Evolutionary conservation across 192 early-diverging fungal species (phyloP), one percentile per base, ranked within the genome.

Genomic region (Allomyces macrogynus): DNA sequence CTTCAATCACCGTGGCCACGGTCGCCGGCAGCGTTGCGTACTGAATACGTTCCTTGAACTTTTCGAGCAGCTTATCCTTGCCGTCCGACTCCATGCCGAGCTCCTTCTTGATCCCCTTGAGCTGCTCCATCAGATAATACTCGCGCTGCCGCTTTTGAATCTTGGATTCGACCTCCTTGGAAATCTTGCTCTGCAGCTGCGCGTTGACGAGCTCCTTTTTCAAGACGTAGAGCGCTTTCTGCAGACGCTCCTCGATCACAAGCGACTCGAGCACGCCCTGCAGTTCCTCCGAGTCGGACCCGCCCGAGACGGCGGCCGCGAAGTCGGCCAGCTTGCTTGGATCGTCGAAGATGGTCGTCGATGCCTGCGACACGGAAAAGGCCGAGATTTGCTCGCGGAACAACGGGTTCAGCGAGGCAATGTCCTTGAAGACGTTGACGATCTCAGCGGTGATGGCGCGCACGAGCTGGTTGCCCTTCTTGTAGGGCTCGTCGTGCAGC

Each of bases 91-190:
- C 96, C 42, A 99, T 82, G 12, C 96, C 96, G 20, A 99, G 80
- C 75, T 99, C 93, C 79, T 94, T 95, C 75, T 99, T 99, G 74
- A 99, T 99, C 1, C 93, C 93, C 76, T 95, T 97, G 67, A 99
- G 81, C 74, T 99, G 96, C 77, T 99, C 96, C 92, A 95, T 96
- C 73, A 99, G 74, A 67, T 93, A 99, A 77, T 93, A 99, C 74
- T 99, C 96, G 68, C 95, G 90, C 78, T 99, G 91, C 24, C 93
- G 82, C 67, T 93, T 86, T 4, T 89, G 90, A 68, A 99, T 99
- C 78, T 97, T 97, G 66, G 87, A 87, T 72, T 99, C 95, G 20
- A 99, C 95, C 69, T 95, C 91, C 67, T 93, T 91, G 68, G 89
- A 86, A 66, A 99, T 99, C 74, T 99, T 93, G 72, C 89, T 89